Conservation (phyloP, 177 flowering plant genomes). For the Vitis hybrid region DNA sequence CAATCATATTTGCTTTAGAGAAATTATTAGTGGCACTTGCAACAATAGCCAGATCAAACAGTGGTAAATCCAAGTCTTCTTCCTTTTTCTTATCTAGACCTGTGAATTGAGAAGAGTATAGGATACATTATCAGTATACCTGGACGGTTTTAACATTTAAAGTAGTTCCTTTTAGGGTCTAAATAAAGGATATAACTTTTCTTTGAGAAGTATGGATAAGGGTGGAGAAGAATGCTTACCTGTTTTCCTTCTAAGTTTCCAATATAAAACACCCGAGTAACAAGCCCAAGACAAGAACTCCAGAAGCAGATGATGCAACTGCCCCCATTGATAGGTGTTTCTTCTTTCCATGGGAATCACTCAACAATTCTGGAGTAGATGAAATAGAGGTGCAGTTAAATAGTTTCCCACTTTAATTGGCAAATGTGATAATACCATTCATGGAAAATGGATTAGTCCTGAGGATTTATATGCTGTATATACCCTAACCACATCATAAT, state of each 20-base stretch:
- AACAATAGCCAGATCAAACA: slow-evolving; percentile 16
- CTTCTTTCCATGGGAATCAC: too few species aligned
- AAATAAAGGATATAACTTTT: too few species aligned
- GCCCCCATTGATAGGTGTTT: too few species aligned
- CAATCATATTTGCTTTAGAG: slow-evolving; percentile 21
- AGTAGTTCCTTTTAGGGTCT: not conserved
- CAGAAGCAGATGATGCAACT: too few species aligned
- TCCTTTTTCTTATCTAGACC: not conserved
- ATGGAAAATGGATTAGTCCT: too few species aligned
- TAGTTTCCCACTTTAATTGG: not conserved
- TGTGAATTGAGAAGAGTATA: not conserved
- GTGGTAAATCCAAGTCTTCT: slow-evolving; percentile 18
- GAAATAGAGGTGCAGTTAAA: not conserved
- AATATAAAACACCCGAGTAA: too few species aligned
- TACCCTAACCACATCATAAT: too few species aligned
- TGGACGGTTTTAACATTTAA: not conserved
- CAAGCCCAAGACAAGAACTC: rapidly evolving
- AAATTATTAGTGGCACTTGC: slow-evolving; percentile 30
- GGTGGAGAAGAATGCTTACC: too few species aligned
- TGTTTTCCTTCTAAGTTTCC: too few species aligned
- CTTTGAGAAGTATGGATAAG: too few species aligned
- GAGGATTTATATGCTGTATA: too few species aligned
- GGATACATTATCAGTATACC: not conserved
- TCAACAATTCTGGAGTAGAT: not conserved
- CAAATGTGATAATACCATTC: too few species aligned